These are phyloP conservation scores for Diplocarpon mali DNA, from an alignment of 2,329 filamentous ascomycete genomes.

Conservation along the genomic window DNA sequence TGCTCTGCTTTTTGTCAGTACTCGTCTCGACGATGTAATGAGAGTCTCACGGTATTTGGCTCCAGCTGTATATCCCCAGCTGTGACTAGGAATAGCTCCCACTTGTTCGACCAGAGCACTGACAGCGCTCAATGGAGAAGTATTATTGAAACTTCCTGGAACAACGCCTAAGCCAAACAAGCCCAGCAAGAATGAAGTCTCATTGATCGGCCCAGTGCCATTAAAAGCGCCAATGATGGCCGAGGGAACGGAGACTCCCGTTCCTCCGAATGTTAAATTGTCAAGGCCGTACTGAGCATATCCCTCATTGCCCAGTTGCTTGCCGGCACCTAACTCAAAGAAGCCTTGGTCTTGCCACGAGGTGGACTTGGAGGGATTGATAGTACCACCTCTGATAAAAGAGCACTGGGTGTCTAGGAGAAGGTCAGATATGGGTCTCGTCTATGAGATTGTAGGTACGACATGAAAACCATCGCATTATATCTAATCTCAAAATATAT, in stretches of 20 bases:
- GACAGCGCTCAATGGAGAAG: slow-evolving; percentile 40
- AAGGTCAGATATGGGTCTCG: slow-evolving; percentile 1
- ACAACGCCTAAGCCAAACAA: slow-evolving; percentile 46
- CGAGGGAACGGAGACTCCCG: slow-evolving; percentile 29
- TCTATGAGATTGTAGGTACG: too few species aligned
- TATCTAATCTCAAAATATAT: background rate
- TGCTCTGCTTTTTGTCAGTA: slow-evolving; percentile 23
- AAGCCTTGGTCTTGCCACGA: slow-evolving; percentile 35
- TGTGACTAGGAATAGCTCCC: slow-evolving; percentile 56
- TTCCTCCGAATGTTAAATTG: slow-evolving; percentile 21
- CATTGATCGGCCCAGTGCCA: slow-evolving; percentile 34
- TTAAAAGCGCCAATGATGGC: slow-evolving; percentile 33
- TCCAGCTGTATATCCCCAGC: slow-evolving; percentile 66
- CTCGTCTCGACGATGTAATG: background rate
- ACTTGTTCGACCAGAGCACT: slow-evolving; percentile 46
- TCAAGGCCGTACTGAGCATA: slow-evolving; percentile 57
- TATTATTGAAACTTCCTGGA: slow-evolving; percentile 39
- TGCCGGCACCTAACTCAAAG: slow-evolving; percentile 43
- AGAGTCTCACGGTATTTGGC: slow-evolving; percentile 52
- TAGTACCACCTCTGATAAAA: slow-evolving; percentile 46
- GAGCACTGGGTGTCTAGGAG: slow-evolving; percentile 39
- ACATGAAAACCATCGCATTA: background rate
- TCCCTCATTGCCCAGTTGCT: slow-evolving; percentile 44
- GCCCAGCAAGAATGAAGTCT: slow-evolving; percentile 44
- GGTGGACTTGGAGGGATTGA: slow-evolving; percentile 40